phyloP scores from a whole-genome alignment of 2,329 filamentous ascomycete genomes.

The Penicillium sp. region DNA sequence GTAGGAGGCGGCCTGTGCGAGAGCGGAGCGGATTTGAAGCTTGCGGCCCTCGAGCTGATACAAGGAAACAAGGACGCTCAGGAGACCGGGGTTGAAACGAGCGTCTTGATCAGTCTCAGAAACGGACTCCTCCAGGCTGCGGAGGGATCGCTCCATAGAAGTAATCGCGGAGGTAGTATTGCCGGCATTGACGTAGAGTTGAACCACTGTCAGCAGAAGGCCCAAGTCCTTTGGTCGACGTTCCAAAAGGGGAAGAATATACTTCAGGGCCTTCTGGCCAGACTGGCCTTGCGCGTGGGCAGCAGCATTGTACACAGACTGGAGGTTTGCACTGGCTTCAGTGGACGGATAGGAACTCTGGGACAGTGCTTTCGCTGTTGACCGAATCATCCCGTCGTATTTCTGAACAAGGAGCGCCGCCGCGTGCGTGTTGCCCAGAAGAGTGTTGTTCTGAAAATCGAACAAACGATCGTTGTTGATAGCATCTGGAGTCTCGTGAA shows the following conservation, averaged over 20 bases:
- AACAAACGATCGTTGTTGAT: slow-evolving; percentile 57
- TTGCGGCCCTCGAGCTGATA: slow-evolving; percentile 74
- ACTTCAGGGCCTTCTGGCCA: slow-evolving; percentile 66
- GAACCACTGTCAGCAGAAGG: slow-evolving; percentile 72
- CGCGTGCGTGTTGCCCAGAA: slow-evolving; percentile 55
- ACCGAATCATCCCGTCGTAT: slow-evolving; percentile 56
- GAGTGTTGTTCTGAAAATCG: slow-evolving; percentile 54
- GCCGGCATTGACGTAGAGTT: slow-evolving; percentile 71
- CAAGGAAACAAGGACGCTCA: slow-evolving; percentile 75
- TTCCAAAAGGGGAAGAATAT: slow-evolving; percentile 66
- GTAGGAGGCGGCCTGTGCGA: slow-evolving; percentile 75
- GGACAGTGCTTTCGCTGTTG: slow-evolving; percentile 52
- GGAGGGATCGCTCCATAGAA: slow-evolving; percentile 73
- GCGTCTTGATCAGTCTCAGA: slow-evolving; percentile 61
- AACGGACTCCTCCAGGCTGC: slow-evolving; percentile 63
- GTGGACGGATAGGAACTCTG: slow-evolving; percentile 50
- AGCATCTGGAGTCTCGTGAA: slow-evolving; percentile 50
- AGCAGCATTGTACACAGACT: slow-evolving; percentile 68
- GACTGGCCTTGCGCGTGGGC: slow-evolving; percentile 60
- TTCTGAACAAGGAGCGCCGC: slow-evolving; percentile 60
- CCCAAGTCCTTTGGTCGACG: slow-evolving; percentile 77
- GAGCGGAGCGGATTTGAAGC: slow-evolving; percentile 66
- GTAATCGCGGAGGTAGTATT: slow-evolving; percentile 71
- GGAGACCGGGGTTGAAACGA: slow-evolving; percentile 78
- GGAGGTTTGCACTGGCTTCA: slow-evolving; percentile 52